Evolutionary conservation across 2,329 filamentous ascomycete species (phyloP).

Genomic region (Epichloe baconii): DNA sequence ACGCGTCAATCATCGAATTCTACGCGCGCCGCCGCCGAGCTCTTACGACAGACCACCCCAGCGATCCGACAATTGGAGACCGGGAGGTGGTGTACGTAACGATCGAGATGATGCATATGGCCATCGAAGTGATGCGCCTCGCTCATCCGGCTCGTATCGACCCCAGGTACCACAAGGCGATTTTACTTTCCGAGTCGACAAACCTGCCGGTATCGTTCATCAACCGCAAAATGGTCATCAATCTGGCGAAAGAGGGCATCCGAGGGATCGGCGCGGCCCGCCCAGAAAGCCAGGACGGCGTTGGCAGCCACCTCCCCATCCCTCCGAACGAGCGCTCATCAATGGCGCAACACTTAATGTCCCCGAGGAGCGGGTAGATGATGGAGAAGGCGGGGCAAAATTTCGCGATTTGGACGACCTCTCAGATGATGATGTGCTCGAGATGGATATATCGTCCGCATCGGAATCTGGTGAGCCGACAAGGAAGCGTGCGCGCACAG

Average conservation of each 20-base stretch:
- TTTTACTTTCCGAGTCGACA: constrained; percentile 43
- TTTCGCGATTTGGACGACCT: constrained; percentile 44
- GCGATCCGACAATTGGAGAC: constrained; percentile 19
- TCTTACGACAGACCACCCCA: constrained; percentile 9
- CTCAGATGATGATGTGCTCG: constrained; percentile 50
- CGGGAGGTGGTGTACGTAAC: constrained; percentile 12
- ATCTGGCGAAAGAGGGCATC: constrained; percentile 5
- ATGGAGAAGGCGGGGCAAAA: constrained; percentile 32
- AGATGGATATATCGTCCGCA: constrained; percentile 45
- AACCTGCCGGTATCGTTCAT: constrained; percentile 34
- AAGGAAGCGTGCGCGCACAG: constrained; percentile 20
- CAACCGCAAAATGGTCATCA: constrained; percentile 10
- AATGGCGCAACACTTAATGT: constrained; percentile 27
- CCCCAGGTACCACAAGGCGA: constrained; percentile 29
- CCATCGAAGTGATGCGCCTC: constrained; percentile 13
- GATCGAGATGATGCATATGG: constrained; percentile 12
- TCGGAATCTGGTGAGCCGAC: constrained; percentile 26
- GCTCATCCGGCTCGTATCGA: constrained; percentile 16
- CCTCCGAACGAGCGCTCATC: constrained; percentile 38
- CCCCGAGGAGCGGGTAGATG: constrained; percentile 33
- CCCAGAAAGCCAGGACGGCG: constrained; percentile 15
- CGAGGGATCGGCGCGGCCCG: constrained; percentile 16
- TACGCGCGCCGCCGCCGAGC: constrained; percentile 4
- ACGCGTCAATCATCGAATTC: constrained; percentile 4
- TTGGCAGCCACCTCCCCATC: constrained; percentile 26